Percentiles rank a stretch among this genome's conserved stretches.
phyloP scores from a whole-genome alignment of 768 basidiomycete species.

The Boletus subcaerulescens region DNA sequence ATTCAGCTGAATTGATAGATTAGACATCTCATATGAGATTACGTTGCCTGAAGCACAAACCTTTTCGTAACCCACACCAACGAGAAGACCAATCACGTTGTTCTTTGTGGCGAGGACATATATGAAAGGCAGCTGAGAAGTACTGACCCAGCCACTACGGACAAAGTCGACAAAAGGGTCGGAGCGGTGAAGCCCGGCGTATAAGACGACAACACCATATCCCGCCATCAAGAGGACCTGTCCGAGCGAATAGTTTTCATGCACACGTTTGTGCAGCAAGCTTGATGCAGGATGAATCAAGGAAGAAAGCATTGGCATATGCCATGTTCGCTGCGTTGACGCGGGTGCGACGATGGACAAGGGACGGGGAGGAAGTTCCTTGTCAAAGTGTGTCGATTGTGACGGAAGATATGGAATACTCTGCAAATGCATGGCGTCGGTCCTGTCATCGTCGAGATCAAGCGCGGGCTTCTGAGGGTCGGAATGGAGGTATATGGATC shows the following conservation, averaged over 20 bases:
- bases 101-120: conserved; percentile 70
- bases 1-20: conserved; percentile 51
- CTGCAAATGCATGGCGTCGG: conserved; percentile 10
- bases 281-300: conserved; percentile 42
- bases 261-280: conserved; percentile 42
- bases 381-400: conserved; percentile 8
- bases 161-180: conserved; percentile 48
- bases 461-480: conserved; percentile 9
- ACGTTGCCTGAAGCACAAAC: conserved; percentile 29
- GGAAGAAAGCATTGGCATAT: conserved; percentile 38
- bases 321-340: conserved; percentile 18
- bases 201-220: conserved; percentile 46
- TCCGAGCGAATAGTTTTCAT: conserved; percentile 49
- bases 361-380: conserved; percentile 14
- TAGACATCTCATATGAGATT: neutral
- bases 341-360: neutral
- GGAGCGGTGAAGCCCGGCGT: conserved; percentile 49
- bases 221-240: conserved; percentile 44
- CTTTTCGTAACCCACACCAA: conserved; percentile 69
- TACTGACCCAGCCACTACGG: conserved; percentile 51
- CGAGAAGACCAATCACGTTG: conserved; percentile 52
- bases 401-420: neutral
- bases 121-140: conserved; percentile 62
- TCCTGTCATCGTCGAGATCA: conserved; percentile 15
- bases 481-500: conserved; percentile 14